Base-by-base conservation (phyloP, 371 early-diverging fungal species). In the Funneliformis caledonium region DNA sequence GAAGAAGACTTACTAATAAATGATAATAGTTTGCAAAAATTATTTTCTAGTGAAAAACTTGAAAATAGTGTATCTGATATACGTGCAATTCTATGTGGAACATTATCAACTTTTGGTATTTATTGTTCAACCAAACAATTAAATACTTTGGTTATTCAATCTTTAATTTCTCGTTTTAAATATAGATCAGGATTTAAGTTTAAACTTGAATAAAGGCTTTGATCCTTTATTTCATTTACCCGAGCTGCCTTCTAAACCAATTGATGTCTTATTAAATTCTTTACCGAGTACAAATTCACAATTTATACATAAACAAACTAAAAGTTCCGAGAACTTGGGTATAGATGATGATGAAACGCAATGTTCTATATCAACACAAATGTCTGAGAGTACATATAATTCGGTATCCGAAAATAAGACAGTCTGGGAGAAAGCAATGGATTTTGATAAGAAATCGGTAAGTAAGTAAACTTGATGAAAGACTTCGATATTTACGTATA, bases 201-300 rank as follows among this genome's bases (percentile, higher is more conserved):
- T 56, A 16, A 56, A 56, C 56, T 19, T 56, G 19, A 6, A 56
- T 8, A 56, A 56, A 56, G 56, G 19, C 19, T 52, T 52, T 52
- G 52, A 52, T 26, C n/a, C 19, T 65, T 65, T 33, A 65, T 65
- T 65, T 42, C 67, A 12, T 26, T 31, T 70, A 70, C 72, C 72
- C 12, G 72, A 70, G 3, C 33, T 70, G 11, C 45, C 72, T 2
- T 16, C 47, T 22, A 11, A n/a, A 16, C 72, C 72, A 4, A 42
- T 42, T n/a, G 72, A 70, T 45, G 72, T 70, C 16, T 4, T 70
- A 16, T 45, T 70, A 42, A 45, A 70, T 22, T 70, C 72, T 70
- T 70, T 70, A 2, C 72, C 72, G n/a, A 12, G 14, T 65, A 11
- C 67, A 33, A 42, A 65, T 65, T 5, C 26, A 12, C 42, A 65